Percentiles rank a stretch among this genome's conserved stretches.
These are phyloP conservation scores for Cucumis cinereus DNA, from an alignment of 306 rosid genomes.

Conservation along the genomic window DNA sequence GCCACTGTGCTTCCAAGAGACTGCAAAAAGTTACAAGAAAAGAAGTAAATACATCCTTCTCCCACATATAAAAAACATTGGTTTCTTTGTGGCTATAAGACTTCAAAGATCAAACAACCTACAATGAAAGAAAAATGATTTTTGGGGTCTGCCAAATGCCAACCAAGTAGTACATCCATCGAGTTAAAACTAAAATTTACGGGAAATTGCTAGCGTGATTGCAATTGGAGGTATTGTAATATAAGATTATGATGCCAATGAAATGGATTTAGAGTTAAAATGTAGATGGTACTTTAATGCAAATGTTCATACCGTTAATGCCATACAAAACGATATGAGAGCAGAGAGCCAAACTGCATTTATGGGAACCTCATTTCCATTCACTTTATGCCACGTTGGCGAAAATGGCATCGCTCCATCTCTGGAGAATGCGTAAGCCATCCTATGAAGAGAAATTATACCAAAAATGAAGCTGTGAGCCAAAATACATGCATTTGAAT, in stretches of 20 bases:
- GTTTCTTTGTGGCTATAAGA: neutral
- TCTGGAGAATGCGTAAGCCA: constrained; percentile 96
- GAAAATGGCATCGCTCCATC: constrained; percentile 99
- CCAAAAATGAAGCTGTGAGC: constrained; percentile 2
- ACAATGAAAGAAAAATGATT: neutral
- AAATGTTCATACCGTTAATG: constrained; percentile 47
- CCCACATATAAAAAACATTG: neutral
- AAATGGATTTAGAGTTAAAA: neutral
- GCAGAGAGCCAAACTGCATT: constrained; percentile 91
- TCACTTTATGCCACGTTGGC: constrained; percentile 74
- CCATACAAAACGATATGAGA: constrained; percentile 74
- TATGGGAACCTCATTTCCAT: constrained; percentile 69
- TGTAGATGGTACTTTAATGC: neutral
- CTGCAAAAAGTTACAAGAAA: constrained; percentile 33
- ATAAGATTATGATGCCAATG: neutral
- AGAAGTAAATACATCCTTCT: neutral
- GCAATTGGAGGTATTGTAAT: neutral
- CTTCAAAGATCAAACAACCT: neutral
- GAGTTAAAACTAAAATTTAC: neutral
- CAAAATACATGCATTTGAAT: neutral
- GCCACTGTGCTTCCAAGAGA: constrained; percentile 97
- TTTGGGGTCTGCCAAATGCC: neutral
- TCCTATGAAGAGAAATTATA: constrained; percentile 26
- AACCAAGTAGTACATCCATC: neutral
- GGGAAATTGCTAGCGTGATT: neutral